Evolutionary conservation across 352 stramenopile genomes (phyloP), one percentile per base, ranked within the genome.

Genomic region (Pythium coloratum): DNA sequence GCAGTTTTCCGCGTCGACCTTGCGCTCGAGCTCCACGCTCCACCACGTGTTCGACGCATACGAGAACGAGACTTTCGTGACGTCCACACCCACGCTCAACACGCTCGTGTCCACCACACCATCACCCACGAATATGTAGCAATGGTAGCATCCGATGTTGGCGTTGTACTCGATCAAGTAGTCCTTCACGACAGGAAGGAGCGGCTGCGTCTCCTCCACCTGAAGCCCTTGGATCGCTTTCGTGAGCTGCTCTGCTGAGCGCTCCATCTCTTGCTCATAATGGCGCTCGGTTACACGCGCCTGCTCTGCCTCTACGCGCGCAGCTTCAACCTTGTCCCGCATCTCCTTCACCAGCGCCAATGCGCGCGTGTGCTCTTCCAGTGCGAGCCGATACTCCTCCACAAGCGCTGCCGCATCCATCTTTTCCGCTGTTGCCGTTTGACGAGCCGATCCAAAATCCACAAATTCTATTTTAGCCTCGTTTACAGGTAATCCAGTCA

Each of bases 81-180:
- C 84, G 18, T 72, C 59, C 20, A 87, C 78, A 12, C 59, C 64
- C 38, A 91, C 62, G 1, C 40, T 16, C 18, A 89, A 47, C 8
- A 56, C 47, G 14, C 50, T 66, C n/a, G 71, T 67, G 12, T 82
- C 66, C 3, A 80, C 62, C 1, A 46, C 28, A 1, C 65, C 67
- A 3, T 20, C 59, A 5, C 67, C 67, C 33, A 75, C 24, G 24
- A 69, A 70, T 46, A 95, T 49, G 62, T 89, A 92, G 60, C 81
- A 90, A 62, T 92, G 80, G 53, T 95, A 95, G 62, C 84, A 92
- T 38, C 83, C 84, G 44, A 95, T 92, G 57, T 95, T 93, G 32
- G 77, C 80, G 33, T 95, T 82, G 30, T 89, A 93, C 69, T 95
- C 86, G 20, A 93, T 72, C 33, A 91, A 24, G 30, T 67, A 85